Evolutionary conservation across 2,329 filamentous ascomycete genomes (phyloP), one percentile per base, ranked within the genome.

Genomic region (Phyllosticta paracitricarpa): DNA sequence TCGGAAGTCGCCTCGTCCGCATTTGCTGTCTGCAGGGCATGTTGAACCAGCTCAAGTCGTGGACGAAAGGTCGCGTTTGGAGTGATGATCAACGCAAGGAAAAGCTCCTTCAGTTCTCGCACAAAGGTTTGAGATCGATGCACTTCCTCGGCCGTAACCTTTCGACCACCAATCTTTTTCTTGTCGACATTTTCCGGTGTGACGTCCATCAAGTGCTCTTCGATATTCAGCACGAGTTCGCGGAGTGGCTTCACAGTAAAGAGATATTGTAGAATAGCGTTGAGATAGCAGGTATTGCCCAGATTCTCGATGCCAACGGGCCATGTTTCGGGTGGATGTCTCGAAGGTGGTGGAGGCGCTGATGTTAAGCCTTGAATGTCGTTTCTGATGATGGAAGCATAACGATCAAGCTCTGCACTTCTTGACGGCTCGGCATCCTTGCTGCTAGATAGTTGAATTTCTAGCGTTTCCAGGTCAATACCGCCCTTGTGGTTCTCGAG

Each of bases 231-330:
- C 2, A 97, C 86, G 65, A 97, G 83, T 4, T 94, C 82, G 57
- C 93, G 84, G 30, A 97, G 80, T 2, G 89, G 86, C 64, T 86
- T 87, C 61, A 97, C 84, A 0, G 92, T 95, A 72, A 96, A 97
- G 66, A 97, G 88, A 71, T 96, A 97, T 68, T 99, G 94, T 9
- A 99, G 80, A 56, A 99, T 82, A 75, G 93, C 97, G 78, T 99
- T 99, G 60, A 99, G 81, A 69, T 99, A 99, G 73, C 94, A 99
- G 0, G 95, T 99, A 69, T 99, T 99, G 63, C 94, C 92, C 62
- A 97, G 96, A 67, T 97, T 99, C 65, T 86, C 83, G 5, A 97
- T 81, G 0, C 94, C 94, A 24, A 96, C 89, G 0, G 94, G 94
- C 73, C 89, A 85, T 30, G 83, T 65, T 1, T 78, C 55, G 75